Evolutionary conservation across 352 stramenopile species (phyloP), one percentile per base, ranked within the genome.

Genomic region (Phytophthora fragariaefolia): DNA sequence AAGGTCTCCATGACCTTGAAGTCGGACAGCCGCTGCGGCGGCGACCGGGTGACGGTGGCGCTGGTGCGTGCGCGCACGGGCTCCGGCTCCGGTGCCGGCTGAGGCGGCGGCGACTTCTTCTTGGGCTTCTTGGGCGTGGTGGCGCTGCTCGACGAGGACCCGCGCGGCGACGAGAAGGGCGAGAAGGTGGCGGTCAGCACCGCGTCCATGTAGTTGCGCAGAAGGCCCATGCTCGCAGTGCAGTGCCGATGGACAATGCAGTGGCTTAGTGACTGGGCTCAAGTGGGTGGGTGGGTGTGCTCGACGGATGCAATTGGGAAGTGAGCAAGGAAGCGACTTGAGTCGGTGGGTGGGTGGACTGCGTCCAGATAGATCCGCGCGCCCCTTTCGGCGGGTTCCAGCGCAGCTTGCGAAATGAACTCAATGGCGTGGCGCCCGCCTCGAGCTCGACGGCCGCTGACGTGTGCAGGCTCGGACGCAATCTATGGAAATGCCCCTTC

Each of bases 1-100:
- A 90, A 66, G 3, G 72, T 76, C 43, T 65, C 42, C 26, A 83
- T 43, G 32, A 79, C 63, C 28, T 81, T 72, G 13, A 85, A 76
- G 36, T 82, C 71, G 2, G 54, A 62, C 22, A 82, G 45, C n/a
- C 74, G 67, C 47, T 74, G 28, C 1, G 71, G 65, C n/a, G 74
- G 66, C 17, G 71, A 77, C 15, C 60, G 66, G 28, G 57, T 62
- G 38, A 82, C 54, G 9, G 36, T 54, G n/a, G n/a, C 50, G 5
- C 51, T 24, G 23, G 57, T 13, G n/a, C n/a, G n/a, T n/a, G n/a
- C n/a, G n/a, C n/a, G n/a, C 17, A 27, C 43, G n/a, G 58, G 40
- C 27, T 45, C 8, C 7, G 56, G 30, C 15, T 60, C 43, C 23
- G 50, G 15, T 4, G 27, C 22, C 3, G 63, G 32, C 7, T 59